These are phyloP conservation scores for Acacia melanoxylon DNA, from an alignment of 306 rosid species.

Conservation along the genomic window DNA sequence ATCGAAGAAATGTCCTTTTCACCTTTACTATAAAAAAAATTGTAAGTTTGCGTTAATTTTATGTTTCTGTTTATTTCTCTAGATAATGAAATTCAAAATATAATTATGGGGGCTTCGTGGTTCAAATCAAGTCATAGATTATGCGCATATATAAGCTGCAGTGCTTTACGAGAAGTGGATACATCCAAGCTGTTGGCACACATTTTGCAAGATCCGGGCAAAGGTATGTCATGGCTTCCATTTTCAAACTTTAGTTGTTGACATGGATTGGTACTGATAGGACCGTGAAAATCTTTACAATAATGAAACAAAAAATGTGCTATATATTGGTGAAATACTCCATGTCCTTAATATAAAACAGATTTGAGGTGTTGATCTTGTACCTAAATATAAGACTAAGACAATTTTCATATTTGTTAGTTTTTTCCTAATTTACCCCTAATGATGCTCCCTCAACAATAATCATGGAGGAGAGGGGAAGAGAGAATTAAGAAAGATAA, in stretches of 20 bases:
- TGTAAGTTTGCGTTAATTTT: background rate
- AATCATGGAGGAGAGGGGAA: no score
- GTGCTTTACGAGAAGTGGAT: slow-evolving; percentile 85
- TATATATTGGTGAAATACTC: background rate
- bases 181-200: slow-evolving; percentile 62
- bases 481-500: no score
- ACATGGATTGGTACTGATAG: background rate
- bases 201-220: slow-evolving; percentile 43
- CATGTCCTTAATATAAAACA: no score
- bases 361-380: no score
- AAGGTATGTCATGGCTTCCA: slow-evolving; percentile 35
- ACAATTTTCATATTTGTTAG: no score
- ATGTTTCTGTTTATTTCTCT: slow-evolving; percentile 1
- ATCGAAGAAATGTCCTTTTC: background rate
- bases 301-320: background rate
- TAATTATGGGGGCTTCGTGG: slow-evolving; percentile 77
- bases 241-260: slow-evolving; percentile 2
- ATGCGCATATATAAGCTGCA: slow-evolving; percentile 88
- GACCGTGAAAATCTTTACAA: background rate
- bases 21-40: background rate
- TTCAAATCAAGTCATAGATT: slow-evolving; percentile 67
- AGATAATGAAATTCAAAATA: slow-evolving; percentile 71
- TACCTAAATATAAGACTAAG: no score
- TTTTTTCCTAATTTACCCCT: no score
- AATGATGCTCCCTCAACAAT: no score